Evolutionary conservation across 345 rosid species (phyloP).

Genomic region (Physaria fendleri): DNA sequence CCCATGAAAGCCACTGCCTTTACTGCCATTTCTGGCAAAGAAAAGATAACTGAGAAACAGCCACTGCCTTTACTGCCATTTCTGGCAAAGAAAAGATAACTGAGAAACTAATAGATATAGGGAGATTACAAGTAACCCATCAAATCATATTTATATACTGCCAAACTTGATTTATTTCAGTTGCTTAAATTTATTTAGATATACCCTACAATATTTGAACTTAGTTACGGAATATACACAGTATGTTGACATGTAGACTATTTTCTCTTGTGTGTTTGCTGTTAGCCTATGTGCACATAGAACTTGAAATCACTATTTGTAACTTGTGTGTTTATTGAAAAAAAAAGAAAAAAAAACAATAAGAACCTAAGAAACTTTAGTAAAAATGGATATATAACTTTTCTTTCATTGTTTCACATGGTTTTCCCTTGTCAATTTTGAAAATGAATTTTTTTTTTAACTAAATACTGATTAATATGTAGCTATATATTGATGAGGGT

Average conservation of each 20-base stretch:
- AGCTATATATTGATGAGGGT: too few relatives aligned
- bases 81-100: slow-evolving; percentile 44
- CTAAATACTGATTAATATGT: background rate
- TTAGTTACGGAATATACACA: background rate
- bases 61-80: slow-evolving; percentile 57
- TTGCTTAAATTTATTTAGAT: background rate
- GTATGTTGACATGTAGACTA: background rate
- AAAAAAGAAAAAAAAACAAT: too few relatives aligned
- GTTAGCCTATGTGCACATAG: background rate
- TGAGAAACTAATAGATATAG: slow-evolving; percentile 27
- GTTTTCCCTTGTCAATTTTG: background rate
- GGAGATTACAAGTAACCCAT: slow-evolving; percentile 39
- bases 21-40: slow-evolving; percentile 69
- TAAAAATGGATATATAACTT: background rate
- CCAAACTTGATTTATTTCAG: slow-evolving; percentile 3
- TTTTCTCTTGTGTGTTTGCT: background rate
- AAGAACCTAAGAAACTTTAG: background rate
- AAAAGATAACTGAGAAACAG: slow-evolving; percentile 31
- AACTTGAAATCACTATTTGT: too few relatives aligned
- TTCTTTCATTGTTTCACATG: background rate
- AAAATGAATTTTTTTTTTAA: too few relatives aligned
- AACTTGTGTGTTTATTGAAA: too few relatives aligned
- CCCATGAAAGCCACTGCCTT: slow-evolving; percentile 69
- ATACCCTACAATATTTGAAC: background rate
- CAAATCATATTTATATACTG: slow-evolving; percentile 42